Conservation (phyloP, 2,329 filamentous ascomycete genomes). For the Cladophialophora carrionii region DNA sequence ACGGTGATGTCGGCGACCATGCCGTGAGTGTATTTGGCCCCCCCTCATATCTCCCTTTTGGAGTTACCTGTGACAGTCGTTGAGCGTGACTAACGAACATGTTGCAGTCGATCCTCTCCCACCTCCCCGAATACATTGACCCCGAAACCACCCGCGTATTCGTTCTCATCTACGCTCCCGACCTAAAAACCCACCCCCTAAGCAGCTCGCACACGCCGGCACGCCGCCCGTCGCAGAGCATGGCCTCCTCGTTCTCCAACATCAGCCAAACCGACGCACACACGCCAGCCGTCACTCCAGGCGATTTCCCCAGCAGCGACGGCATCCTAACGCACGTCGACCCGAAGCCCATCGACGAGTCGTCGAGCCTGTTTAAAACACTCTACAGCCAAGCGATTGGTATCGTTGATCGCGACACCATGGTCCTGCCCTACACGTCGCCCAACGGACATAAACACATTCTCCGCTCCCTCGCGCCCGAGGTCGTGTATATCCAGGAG, state of each 20-base stretch:
- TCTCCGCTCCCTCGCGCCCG: conserved; percentile 80
- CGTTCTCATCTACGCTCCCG: conserved; percentile 85
- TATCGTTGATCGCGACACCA: conserved; percentile 80
- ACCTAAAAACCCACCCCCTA: conserved; percentile 68
- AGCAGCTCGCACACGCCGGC: conserved; percentile 45
- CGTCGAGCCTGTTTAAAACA: conserved; percentile 69
- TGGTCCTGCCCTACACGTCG: conserved; percentile 87
- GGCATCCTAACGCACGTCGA: conserved; percentile 57
- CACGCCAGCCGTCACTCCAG: conserved; percentile 68
- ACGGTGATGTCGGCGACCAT: conserved; percentile 69
- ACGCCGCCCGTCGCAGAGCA: conserved; percentile 54
- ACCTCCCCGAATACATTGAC: conserved; percentile 78
- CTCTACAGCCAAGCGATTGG: conserved; percentile 77
- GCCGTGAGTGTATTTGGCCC: conserved; percentile 65
- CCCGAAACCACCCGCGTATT: conserved; percentile 76
- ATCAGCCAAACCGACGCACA: conserved; percentile 74
- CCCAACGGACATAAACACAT: conserved; percentile 83
- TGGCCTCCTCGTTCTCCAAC: conserved; percentile 78
- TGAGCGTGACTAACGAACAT: conserved; percentile 18
- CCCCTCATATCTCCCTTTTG: background rate
- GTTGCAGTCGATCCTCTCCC: conserved; percentile 79
- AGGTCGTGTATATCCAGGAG: conserved; percentile 85
- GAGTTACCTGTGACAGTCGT: background rate
- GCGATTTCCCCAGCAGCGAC: conserved; percentile 54
- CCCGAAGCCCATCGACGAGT: conserved; percentile 44